These are phyloP conservation scores for Thyridium curvatum DNA, from an alignment of 2,329 filamentous ascomycete species.

Conservation along the genomic window DNA sequence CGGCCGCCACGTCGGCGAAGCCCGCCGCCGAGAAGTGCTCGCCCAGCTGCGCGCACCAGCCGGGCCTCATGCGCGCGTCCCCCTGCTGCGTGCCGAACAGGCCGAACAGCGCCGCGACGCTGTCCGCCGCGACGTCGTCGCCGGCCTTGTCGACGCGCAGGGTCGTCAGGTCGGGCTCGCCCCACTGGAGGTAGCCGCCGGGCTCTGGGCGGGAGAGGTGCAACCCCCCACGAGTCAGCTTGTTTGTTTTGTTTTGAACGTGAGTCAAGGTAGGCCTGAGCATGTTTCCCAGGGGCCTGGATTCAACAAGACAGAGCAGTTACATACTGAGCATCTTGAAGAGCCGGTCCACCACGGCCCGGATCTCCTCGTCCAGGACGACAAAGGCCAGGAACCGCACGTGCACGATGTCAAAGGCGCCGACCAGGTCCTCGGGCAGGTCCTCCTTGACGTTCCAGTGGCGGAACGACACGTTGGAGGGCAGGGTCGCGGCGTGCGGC, in stretches of 20 bases:
- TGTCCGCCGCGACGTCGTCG: neutral
- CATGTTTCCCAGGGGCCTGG: too few relatives aligned
- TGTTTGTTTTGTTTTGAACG: too few relatives aligned
- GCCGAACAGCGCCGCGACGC: too few relatives aligned
- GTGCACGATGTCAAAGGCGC: constrained; percentile 14
- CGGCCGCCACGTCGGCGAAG: too few relatives aligned
- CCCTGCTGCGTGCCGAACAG: too few relatives aligned
- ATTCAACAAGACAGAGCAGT: neutral
- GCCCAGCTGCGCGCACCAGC: too few relatives aligned
- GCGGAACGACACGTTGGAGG: constrained; percentile 10
- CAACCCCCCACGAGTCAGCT: too few relatives aligned
- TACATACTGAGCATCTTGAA: constrained; percentile 12
- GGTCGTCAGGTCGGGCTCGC: constrained; percentile 24
- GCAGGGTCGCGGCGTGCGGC: constrained; percentile 9
- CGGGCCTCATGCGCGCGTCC: too few relatives aligned
- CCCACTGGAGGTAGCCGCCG: too few relatives aligned
- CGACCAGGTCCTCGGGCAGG: constrained; percentile 11
- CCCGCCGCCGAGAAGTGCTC: too few relatives aligned
- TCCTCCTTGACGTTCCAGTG: constrained; percentile 9
- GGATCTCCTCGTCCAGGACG: constrained; percentile 11
- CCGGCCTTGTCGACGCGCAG: constrained; percentile 25
- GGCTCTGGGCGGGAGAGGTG: too few relatives aligned
- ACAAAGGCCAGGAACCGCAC: constrained; percentile 13
- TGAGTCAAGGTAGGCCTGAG: too few relatives aligned
- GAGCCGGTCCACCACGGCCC: constrained; percentile 6